Evolutionary conservation across 768 basidiomycete species (phyloP), one percentile per base, ranked within the genome.

Genomic region (Panaeolus cyanescens): DNA sequence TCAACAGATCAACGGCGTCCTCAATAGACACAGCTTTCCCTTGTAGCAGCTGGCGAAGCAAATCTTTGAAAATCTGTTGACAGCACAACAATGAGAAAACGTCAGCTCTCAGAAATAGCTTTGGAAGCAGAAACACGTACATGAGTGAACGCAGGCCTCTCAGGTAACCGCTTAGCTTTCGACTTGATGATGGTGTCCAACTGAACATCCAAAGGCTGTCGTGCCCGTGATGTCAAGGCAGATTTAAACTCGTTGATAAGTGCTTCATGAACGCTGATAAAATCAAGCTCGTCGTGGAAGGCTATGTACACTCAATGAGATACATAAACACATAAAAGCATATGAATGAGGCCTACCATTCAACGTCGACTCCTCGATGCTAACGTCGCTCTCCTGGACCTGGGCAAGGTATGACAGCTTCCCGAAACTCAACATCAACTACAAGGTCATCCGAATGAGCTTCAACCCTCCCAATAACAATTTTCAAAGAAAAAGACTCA

Each of bases 381-480:
- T 59, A 15, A 75, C 73, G 32, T 78, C 76, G 1, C 74, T 74
- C 65, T 88, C 89, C 62, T 92, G 91, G 30, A 95, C 76, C 59
- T 93, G 87, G 1, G 91, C 91, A 13, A 97, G 79, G 67, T 92
- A 86, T 0, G 90, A 79, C 10, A 99, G 83, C 73, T 98, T 98
- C 20, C 93, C 93, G 28, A 98, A 85, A 68, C 94, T 95, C 59
- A 96, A 84, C 85, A 93, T 89, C 50, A 98, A 79, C 96, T 99
- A 67, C 55, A 17, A 55, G 32, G 59, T 36, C 39, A 59, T 58
- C 19, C 32, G 15, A 25, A 4, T 39, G 17, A 28, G 58, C n/a
- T n/a, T 54, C 62, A 56, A 13, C 25, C 45, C 45, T 25, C 3
- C 25, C 12, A 12, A 19, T 30, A 32, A 12, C 32, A 54, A 57